phyloP scores from a whole-genome alignment of 345 rosid genomes.

The Gossypium australe region DNA sequence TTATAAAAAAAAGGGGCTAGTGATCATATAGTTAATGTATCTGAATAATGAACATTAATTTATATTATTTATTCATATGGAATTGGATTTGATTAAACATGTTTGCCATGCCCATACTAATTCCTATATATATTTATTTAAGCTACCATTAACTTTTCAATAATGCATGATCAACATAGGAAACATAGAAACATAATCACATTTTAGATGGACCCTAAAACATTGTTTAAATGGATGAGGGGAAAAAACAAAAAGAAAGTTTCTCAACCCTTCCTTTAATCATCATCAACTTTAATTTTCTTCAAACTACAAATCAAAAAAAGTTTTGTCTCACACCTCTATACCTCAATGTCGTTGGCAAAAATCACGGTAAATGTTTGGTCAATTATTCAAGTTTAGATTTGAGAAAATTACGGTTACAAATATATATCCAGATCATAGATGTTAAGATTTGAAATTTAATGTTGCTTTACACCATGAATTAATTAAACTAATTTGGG shows the following conservation, averaged over 20 bases:
- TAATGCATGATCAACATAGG: conserved; percentile 9
- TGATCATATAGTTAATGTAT: conserved; percentile 27
- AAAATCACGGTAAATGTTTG: background rate
- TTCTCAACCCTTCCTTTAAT: too few species aligned
- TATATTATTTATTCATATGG: background rate
- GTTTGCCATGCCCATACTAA: conserved; percentile 29
- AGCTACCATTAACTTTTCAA: background rate
- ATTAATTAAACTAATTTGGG: too few species aligned
- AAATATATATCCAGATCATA: too few species aligned
- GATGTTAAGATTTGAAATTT: background rate
- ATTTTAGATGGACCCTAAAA: background rate
- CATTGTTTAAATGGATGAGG: background rate
- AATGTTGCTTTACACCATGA: too few species aligned
- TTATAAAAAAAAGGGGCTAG: background rate
- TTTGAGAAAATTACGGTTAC: background rate
- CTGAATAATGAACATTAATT: conserved; percentile 23
- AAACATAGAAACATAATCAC: background rate
- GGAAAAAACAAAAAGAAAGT: background rate
- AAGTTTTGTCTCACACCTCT: background rate
- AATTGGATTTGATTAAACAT: conserved; percentile 20
- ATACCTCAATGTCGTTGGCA: background rate
- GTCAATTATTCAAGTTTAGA: background rate
- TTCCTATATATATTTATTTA: background rate
- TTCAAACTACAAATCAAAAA: background rate
- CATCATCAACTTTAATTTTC: background rate